Evolutionary conservation across 345 rosid species (phyloP), one percentile per base, ranked within the genome.

Genomic region (Pistacia vera): DNA sequence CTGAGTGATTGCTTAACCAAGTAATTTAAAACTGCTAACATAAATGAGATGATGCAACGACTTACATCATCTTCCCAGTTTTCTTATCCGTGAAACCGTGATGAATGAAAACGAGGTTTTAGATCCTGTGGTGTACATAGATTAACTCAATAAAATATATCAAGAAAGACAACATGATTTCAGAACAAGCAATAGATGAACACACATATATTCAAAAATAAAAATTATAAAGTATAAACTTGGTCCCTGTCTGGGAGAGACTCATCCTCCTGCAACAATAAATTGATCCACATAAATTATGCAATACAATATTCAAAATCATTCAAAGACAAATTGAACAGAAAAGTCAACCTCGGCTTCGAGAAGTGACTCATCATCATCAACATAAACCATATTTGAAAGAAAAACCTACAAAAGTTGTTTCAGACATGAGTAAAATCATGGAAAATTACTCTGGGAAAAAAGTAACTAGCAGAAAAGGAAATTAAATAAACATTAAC

Each of bases 201-300:
- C 71, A 63, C 6, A 69, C 30, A 25, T 25, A 1, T 3, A 2
- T 16, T 8, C 68, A 66, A 52, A 56, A 75, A 59, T 6, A 9
- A 59, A 80, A n/a, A 72, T 2, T 12, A 16, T 71, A 63, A 11
- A 62, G 57, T 79, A 64, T 65, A 85, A 78, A 97, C 99, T 97
- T 97, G 99, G 71, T 94, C 98, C 66, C 98, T 84, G 85, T 97
- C 99, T 78, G 99, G 98, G 71, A 91, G 91, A 85, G 98, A 97
- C 78, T 79, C 97, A 65, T 97, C 98, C 71, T 94, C 99, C 99
- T 97, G 91, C 81, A 91, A 83, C 75, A 83, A 74, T 33, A 55
- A 77, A 33, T 60, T 63, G 25, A 66, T 66, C 25, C 46, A 46
- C 52, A 70, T 66, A 57, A 77, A 66, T 55, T 7, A 72, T 17